Percentiles rank a stretch among this genome's conserved stretches.
phyloP scores from a whole-genome alignment of 345 rosid genomes.

The Boechera retrofracta region DNA sequence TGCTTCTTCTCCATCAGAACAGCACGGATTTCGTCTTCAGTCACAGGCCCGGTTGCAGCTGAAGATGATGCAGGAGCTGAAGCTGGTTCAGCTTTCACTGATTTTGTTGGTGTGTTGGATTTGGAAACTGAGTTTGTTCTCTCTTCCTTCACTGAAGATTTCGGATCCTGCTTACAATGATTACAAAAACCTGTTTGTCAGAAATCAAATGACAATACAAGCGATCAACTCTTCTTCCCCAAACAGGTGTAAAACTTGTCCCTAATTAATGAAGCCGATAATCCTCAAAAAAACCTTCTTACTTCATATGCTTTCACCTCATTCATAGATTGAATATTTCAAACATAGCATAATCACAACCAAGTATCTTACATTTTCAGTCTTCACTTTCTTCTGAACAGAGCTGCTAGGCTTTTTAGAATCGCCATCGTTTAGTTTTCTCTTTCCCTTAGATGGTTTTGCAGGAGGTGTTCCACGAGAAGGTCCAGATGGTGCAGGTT shows the following conservation, averaged over 20 bases:
- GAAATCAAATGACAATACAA: constrained; percentile 9
- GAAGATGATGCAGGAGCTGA: constrained; percentile 54
- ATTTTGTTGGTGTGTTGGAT: constrained; percentile 53
- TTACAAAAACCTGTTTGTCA: not conserved
- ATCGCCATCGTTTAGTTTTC: constrained; percentile 76
- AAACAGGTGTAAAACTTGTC: not conserved
- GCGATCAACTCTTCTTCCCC: not conserved
- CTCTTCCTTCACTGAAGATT: constrained; percentile 59
- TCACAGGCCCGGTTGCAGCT: constrained; percentile 67
- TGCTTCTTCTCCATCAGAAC: not conserved
- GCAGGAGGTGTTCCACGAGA: constrained; percentile 74
- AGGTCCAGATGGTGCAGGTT: constrained; percentile 66
- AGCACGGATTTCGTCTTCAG: constrained; percentile 76
- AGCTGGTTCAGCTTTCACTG: constrained; percentile 40
- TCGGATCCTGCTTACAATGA: constrained; percentile 56
- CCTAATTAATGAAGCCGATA: not conserved
- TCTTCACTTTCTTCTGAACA: constrained; percentile 78
- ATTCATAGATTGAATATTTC: not conserved
- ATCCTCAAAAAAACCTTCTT: not conserved
- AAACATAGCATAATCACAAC: constrained; percentile 10
- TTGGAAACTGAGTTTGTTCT: constrained; percentile 47
- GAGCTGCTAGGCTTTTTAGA: constrained; percentile 65
- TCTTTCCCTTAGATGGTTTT: constrained; percentile 83
- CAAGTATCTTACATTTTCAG: constrained; percentile 68
- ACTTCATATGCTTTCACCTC: not conserved